phyloP scores from a whole-genome alignment of 306 rosid genomes.

The Casuarina equisetifolia region DNA sequence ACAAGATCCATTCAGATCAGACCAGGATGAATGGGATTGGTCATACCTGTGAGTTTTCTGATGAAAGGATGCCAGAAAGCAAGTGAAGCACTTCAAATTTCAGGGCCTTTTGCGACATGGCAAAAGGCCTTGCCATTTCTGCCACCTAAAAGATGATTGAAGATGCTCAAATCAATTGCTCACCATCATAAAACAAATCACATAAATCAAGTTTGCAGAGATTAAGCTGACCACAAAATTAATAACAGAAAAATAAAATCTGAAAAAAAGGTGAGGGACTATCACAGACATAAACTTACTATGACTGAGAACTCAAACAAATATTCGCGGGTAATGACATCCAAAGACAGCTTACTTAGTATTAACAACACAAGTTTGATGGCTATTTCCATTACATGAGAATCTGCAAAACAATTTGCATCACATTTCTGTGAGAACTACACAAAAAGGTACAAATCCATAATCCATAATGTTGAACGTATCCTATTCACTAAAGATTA shows the following conservation, averaged over 20 bases:
- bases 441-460: slow-evolving; percentile 9
- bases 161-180: slow-evolving; percentile 16
- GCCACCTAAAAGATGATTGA: slow-evolving; percentile 46
- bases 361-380: slow-evolving; percentile 63
- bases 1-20: too few species aligned
- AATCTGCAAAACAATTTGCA: slow-evolving; percentile 54
- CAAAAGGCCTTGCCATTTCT: slow-evolving; percentile 66
- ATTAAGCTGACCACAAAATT: slow-evolving; percentile 18
- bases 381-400: slow-evolving; percentile 60
- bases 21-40: too few species aligned
- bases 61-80: slow-evolving; percentile 57
- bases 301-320: slow-evolving; percentile 61
- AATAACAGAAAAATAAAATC: slow-evolving; percentile 18
- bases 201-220: neutral
- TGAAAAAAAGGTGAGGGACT: neutral
- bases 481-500: neutral
- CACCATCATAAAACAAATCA: neutral
- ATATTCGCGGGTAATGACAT: slow-evolving; percentile 38
- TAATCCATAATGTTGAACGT: slow-evolving; percentile 5
- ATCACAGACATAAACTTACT: slow-evolving; percentile 49
- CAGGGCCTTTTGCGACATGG: slow-evolving; percentile 66
- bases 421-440: slow-evolving; percentile 23
- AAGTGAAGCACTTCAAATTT: slow-evolving; percentile 85
- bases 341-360: slow-evolving; percentile 53
- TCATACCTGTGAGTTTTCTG: slow-evolving; percentile 33